Evolutionary conservation across 805 yeast genomes (phyloP).

Genomic region (Metschnikowia vanudenii): DNA sequence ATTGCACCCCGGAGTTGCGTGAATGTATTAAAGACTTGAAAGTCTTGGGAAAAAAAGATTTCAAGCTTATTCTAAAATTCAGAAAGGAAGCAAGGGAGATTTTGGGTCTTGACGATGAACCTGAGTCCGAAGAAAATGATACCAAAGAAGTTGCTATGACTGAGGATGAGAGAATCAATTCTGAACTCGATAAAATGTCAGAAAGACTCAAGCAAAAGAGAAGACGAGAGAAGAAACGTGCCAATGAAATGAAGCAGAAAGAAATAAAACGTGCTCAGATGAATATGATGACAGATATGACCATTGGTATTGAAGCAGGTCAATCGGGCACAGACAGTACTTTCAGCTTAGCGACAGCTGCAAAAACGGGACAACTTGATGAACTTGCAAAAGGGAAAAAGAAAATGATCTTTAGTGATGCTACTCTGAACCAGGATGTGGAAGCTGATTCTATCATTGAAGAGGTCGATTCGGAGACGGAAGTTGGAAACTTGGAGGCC

Average conservation of each 20-base stretch:
- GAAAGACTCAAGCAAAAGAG: conserved; percentile 65
- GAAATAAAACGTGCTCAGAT: conserved; percentile 90
- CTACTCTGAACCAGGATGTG: neutral
- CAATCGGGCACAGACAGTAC: conserved; percentile 72
- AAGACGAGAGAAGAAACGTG: conserved; percentile 79
- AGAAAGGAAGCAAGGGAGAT: conserved; percentile 80
- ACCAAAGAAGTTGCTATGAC: conserved; percentile 69
- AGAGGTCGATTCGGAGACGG: conserved; percentile 44
- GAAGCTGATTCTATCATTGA: neutral
- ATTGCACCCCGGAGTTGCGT: conserved; percentile 73
- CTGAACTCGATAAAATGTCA: conserved; percentile 72
- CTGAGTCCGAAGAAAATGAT: conserved; percentile 46
- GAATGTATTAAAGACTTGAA: conserved; percentile 89
- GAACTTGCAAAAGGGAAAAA: conserved; percentile 76
- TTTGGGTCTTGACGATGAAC: conserved; percentile 62
- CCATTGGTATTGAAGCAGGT: conserved; percentile 92
- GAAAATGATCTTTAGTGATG: conserved; percentile 48
- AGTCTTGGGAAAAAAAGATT: conserved; percentile 92
- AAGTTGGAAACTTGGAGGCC: conserved; percentile 68
- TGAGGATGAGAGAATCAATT: conserved; percentile 87
- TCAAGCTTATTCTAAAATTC: conserved; percentile 81
- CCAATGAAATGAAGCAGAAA: conserved; percentile 80
- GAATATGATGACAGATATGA: conserved; percentile 92
- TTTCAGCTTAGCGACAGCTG: conserved; percentile 82
- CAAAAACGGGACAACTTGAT: conserved; percentile 77